Evolutionary conservation across 1,284 basidiomycete genomes (phyloP).

Genomic region (Leccinum subatratum): DNA sequence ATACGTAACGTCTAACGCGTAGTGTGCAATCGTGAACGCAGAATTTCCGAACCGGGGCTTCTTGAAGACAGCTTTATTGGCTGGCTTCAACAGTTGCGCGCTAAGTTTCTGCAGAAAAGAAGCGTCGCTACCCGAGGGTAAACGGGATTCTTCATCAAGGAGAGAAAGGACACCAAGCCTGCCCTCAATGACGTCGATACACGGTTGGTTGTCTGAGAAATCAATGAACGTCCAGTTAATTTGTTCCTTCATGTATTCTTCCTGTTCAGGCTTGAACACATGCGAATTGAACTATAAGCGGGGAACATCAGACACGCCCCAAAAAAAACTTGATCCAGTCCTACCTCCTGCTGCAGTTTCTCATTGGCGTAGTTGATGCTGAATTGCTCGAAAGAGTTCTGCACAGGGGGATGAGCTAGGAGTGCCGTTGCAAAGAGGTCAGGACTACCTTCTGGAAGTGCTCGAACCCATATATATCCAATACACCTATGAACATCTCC

Average conservation of each 20-base stretch:
- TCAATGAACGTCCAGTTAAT: conserved; percentile 99
- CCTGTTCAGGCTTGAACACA: conserved; percentile 99
- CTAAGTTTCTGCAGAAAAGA: conserved; percentile 95
- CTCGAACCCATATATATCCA: conserved; percentile 96
- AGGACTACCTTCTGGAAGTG: conserved; percentile 82
- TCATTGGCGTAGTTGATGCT: conserved; percentile 99
- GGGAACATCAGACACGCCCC: conserved; percentile 20
- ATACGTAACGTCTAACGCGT: conserved; percentile 97
- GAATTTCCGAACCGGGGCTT: conserved; percentile 97
- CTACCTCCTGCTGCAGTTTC: conserved; percentile 91
- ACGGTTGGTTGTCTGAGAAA: conserved; percentile 98
- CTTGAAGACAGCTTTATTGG: conserved; percentile 89
- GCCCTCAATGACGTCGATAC: conserved; percentile 98
- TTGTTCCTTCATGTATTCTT: conserved; percentile 97
- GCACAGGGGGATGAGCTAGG: conserved; percentile 8
- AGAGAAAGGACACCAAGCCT: conserved; percentile 93
- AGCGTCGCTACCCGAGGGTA: conserved; percentile 89
- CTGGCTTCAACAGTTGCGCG: conserved; percentile 79
- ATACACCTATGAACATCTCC: conserved; percentile 97
- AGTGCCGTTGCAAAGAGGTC: conserved; percentile 1
- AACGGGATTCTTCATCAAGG: conserved; percentile 95
- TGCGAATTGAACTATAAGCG: conserved; percentile 84
- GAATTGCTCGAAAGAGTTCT: conserved; percentile 99
- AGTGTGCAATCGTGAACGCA: conserved; percentile 98
- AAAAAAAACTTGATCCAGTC: conserved; percentile 7